phyloP scores from a whole-genome alignment of 78 protist species.

The Mastigamoeba balamuthi region DNA sequence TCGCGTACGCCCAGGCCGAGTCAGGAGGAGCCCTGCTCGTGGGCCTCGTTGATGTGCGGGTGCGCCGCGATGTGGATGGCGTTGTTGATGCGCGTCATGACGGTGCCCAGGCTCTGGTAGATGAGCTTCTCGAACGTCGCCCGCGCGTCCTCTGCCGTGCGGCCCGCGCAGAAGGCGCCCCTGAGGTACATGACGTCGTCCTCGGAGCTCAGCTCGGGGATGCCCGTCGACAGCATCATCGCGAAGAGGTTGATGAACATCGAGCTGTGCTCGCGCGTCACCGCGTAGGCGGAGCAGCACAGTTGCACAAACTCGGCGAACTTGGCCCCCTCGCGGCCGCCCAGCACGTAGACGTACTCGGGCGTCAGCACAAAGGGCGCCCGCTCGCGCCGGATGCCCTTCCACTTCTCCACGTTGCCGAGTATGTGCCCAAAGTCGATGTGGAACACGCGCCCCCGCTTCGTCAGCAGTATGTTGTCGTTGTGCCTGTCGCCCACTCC shows the following conservation, averaged over 20 bases:
- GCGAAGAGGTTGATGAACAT: slow-evolving; percentile 71
- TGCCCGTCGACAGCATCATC: slow-evolving; percentile 82
- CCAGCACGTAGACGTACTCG: slow-evolving; percentile 68
- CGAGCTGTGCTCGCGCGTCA: slow-evolving; percentile 56
- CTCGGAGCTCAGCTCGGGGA: slow-evolving; percentile 77
- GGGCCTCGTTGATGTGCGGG: neutral
- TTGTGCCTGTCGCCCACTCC: slow-evolving; percentile 87
- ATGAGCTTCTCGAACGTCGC: slow-evolving; percentile 35
- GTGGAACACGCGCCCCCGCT: slow-evolving; percentile 56
- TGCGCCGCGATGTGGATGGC: slow-evolving; percentile 33
- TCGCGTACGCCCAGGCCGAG: no score
- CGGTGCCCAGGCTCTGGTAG: slow-evolving; percentile 7
- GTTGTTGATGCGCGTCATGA: slow-evolving; percentile 47
- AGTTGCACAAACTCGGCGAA: slow-evolving; percentile 45
- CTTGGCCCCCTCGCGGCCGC: slow-evolving; percentile 30
- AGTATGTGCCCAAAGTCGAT: slow-evolving; percentile 82
- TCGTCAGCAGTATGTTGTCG: slow-evolving; percentile 57
- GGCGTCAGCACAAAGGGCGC: slow-evolving; percentile 94
- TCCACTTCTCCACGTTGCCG: slow-evolving; percentile 52
- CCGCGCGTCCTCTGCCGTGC: slow-evolving; percentile 63
- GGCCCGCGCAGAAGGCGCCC: slow-evolving; percentile 36
- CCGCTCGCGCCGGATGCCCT: slow-evolving; percentile 82
- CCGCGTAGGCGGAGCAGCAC: slow-evolving; percentile 62
- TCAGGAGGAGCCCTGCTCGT: neutral
- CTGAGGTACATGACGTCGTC: slow-evolving; percentile 62